These are phyloP conservation scores for Triangularia verruculosa DNA, from an alignment of 2,329 filamentous ascomycete genomes.

Conservation along the genomic window DNA sequence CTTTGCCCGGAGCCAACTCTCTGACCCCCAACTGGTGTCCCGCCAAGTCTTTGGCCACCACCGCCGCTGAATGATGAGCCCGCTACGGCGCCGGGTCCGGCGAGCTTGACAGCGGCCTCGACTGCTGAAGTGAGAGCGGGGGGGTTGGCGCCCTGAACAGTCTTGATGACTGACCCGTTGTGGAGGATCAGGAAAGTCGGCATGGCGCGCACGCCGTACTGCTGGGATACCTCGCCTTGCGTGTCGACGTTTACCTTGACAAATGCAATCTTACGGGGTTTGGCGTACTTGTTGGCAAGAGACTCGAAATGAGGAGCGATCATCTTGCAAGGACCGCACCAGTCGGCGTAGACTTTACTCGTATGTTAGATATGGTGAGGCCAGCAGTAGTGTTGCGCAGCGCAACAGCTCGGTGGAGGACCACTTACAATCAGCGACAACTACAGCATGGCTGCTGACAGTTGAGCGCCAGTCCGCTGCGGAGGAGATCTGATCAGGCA, in stretches of 20 bases:
- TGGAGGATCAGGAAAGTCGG: constrained; percentile 94
- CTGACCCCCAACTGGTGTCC: constrained; percentile 29
- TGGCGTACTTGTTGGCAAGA: constrained; percentile 74
- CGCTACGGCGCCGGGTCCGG: constrained; percentile 38
- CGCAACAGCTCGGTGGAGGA: constrained; percentile 22
- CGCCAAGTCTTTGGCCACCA: constrained; percentile 57
- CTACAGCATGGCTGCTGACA: constrained; percentile 70
- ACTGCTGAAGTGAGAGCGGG: constrained; percentile 73
- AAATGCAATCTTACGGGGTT: constrained; percentile 81
- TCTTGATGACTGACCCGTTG: constrained; percentile 68
- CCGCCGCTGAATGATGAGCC: constrained; percentile 52
- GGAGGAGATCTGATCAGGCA: constrained; percentile 58
- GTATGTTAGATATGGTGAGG: constrained; percentile 20
- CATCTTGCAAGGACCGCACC: constrained; percentile 90
- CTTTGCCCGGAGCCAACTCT: constrained; percentile 6
- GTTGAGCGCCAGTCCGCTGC: constrained; percentile 68
- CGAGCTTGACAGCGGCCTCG: constrained; percentile 62
- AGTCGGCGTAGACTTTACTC: constrained; percentile 80
- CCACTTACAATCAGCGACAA: constrained; percentile 82
- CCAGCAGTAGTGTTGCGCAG: neutral
- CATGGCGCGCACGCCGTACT: constrained; percentile 81
- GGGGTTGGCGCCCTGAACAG: constrained; percentile 78
- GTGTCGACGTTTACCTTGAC: constrained; percentile 87
- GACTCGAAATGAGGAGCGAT: constrained; percentile 88
- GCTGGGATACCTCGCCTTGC: constrained; percentile 71